These are phyloP conservation scores for Malus hybrid DNA, from an alignment of 331 rosid genomes.

Conservation along the genomic window DNA sequence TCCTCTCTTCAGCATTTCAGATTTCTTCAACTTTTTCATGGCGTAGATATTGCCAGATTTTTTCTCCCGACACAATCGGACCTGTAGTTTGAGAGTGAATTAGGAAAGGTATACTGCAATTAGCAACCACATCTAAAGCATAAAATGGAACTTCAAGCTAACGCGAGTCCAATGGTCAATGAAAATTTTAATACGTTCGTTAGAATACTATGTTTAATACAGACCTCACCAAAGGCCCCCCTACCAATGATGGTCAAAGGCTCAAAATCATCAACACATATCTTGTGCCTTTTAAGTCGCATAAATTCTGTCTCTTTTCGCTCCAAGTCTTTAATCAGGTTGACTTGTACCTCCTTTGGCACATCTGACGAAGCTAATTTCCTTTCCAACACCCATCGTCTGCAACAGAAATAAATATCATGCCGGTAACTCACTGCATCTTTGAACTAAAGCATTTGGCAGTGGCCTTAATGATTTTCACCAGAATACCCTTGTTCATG, in stretches of 20 bases:
- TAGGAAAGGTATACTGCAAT: not conserved
- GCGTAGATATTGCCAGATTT: conserved; percentile 96
- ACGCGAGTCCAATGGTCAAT: not conserved
- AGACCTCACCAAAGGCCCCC: conserved; percentile 98
- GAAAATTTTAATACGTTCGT: conserved; percentile 2
- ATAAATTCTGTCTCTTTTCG: conserved; percentile 95
- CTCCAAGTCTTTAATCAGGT: conserved; percentile 91
- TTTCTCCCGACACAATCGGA: conserved; percentile 95
- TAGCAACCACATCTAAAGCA: not conserved
- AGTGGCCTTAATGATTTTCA: conserved; percentile 16
- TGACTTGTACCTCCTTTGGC: conserved; percentile 82
- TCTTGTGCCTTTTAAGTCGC: conserved; percentile 93
- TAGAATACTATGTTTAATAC: conserved; percentile 19
- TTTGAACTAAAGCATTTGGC: conserved; percentile 15
- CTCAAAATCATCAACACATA: conserved; percentile 93
- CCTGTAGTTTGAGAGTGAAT: conserved; percentile 49
- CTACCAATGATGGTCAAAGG: conserved; percentile 94
- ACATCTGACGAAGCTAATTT: conserved; percentile 85
- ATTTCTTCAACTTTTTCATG: conserved; percentile 96
- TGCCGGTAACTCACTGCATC: conserved; percentile 20
- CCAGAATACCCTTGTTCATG: not conserved
- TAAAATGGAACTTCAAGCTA: not conserved
- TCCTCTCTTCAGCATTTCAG: conserved; percentile 97
- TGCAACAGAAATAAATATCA: conserved; percentile 22
- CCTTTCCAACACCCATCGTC: conserved; percentile 93